Evolutionary conservation across 2,329 filamentous ascomycete genomes (phyloP).

Genomic region (Cordyceps tenuipes): DNA sequence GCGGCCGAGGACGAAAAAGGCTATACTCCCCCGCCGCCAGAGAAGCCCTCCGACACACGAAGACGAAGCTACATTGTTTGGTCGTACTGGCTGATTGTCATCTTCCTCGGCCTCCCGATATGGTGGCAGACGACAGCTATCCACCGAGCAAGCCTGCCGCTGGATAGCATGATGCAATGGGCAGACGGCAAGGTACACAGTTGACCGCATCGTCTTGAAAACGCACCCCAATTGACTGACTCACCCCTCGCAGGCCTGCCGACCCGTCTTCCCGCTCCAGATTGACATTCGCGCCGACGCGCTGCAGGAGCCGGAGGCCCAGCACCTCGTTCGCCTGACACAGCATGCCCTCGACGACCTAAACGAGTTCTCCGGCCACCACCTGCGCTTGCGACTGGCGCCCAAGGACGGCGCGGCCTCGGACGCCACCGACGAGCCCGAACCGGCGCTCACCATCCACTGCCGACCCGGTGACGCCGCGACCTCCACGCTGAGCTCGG

Average conservation of each 20-base stretch:
- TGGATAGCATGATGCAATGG: slow-evolving; percentile 85
- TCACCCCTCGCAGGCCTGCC: slow-evolving; percentile 58
- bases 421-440: slow-evolving; percentile 28
- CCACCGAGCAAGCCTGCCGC: slow-evolving; percentile 73
- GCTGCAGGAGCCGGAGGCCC: slow-evolving; percentile 58
- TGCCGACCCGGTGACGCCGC: slow-evolving; percentile 56
- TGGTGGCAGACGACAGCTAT: slow-evolving; percentile 96
- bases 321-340: slow-evolving; percentile 67
- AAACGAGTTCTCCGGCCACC: slow-evolving; percentile 78
- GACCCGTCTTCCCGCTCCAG: slow-evolving; percentile 77
- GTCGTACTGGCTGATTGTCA: slow-evolving; percentile 84
- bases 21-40: slow-evolving; percentile 56
- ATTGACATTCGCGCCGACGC: slow-evolving; percentile 66
- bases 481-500: slow-evolving; percentile 57
- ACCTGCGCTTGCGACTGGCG: slow-evolving; percentile 48
- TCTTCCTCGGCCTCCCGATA: slow-evolving; percentile 78
- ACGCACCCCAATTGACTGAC: neutral
- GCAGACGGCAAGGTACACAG: slow-evolving; percentile 71
- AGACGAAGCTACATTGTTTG: slow-evolving; percentile 67
- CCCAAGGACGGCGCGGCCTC: slow-evolving; percentile 22
- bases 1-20: slow-evolving; percentile 13
- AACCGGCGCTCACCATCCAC: slow-evolving; percentile 60
- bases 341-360: slow-evolving; percentile 81
- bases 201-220: neutral
- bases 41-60: slow-evolving; percentile 60